Evolutionary conservation across 2,329 filamentous ascomycete genomes (phyloP).

Genomic region (Colletotrichum sojae): DNA sequence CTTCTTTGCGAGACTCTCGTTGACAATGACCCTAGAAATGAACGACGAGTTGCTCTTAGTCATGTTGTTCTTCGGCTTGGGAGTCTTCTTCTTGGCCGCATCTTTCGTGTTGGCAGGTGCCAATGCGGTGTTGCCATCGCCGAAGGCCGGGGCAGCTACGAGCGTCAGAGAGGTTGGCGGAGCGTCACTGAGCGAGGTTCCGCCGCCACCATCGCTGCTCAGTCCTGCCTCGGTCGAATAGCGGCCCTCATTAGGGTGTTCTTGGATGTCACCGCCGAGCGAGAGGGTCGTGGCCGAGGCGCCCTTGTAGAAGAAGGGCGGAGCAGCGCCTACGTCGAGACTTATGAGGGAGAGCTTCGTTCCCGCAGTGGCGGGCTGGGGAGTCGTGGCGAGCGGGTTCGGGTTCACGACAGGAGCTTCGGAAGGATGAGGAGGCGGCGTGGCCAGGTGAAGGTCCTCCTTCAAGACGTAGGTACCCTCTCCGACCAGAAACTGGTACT

Average conservation of each 20-base stretch:
- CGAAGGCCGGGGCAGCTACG: slow-evolving; percentile 78
- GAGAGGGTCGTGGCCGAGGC: slow-evolving; percentile 66
- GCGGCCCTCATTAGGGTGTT: slow-evolving; percentile 72
- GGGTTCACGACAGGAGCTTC: slow-evolving; percentile 89
- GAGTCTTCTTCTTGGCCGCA: slow-evolving; percentile 77
- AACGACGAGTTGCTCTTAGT: slow-evolving; percentile 99
- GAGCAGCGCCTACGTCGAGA: slow-evolving; percentile 72
- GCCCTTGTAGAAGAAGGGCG: slow-evolving; percentile 69
- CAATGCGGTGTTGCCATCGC: slow-evolving; percentile 86
- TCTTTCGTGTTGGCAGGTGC: slow-evolving; percentile 76
- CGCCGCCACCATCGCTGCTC: slow-evolving; percentile 70
- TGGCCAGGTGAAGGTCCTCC: slow-evolving; percentile 93
- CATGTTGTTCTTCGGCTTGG: slow-evolving; percentile 97
- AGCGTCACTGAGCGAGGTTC: slow-evolving; percentile 67
- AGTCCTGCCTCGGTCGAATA: slow-evolving; percentile 72
- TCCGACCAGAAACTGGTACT: slow-evolving; percentile 92
- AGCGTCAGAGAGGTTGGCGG: slow-evolving; percentile 56
- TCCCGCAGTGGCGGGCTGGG: slow-evolving; percentile 86
- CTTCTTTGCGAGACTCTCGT: slow-evolving; percentile 84
- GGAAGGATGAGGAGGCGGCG: slow-evolving; percentile 94
- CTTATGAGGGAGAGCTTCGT: slow-evolving; percentile 86
- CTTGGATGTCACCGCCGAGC: slow-evolving; percentile 68
- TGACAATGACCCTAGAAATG: slow-evolving; percentile 94
- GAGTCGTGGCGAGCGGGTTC: slow-evolving; percentile 90
- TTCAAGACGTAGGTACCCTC: slow-evolving; percentile 96